Base-by-base conservation (phyloP, 495 filamentous ascomycete species). In the Penicillium longicatenatum region DNA sequence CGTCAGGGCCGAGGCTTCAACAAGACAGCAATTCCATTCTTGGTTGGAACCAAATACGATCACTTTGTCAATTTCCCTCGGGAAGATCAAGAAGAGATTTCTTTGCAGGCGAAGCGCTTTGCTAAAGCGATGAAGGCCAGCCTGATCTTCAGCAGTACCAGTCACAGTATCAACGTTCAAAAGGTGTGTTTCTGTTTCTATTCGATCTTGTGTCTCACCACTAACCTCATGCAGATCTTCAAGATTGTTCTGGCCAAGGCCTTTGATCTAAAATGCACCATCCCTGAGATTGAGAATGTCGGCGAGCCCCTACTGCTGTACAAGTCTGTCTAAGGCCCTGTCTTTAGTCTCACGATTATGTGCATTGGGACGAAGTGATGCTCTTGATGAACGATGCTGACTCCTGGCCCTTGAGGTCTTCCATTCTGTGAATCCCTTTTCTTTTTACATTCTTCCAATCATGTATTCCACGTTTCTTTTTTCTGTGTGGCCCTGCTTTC, bases 241-340 rank as follows among this genome's bases (percentile, higher is more conserved):
- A 98, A 98, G 72, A 98, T 98, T 65, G 94, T 98, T 54, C 83
- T 98, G 30, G 93, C 93, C 56, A 98, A 98, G 75, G 95, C 94
- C 0, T 98, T 98, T 69, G 94, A 98, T 70, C 82, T 98, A 57
- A 97, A 97, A 70, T 98, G 94, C 80, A 98, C 94, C 4, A 98
- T 98, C 68, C 94, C 94, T 10, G 94, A 98, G 72, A 98, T 98
- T 67, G 93, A 97, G 71, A 92, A 98, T 67, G 86, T 96, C 47
- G 94, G 94, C 67, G 94, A 98, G 73, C 94, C 94, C n/a, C 78
- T 98, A 37, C 79, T 98, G 26, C 84, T 98, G 54, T 98, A 98
- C 71, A 91, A 93, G 72, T 86, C 86, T 52, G 88, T 89, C 60
- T 89, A 73, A 54, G 39, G 52, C 31, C 49, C 39, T 60, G 35